Percentiles rank a stretch among this genome's conserved stretches.
Evolutionary conservation across 1,139 yeast species (phyloP).

Genomic region (Blastobotrys apis): DNA sequence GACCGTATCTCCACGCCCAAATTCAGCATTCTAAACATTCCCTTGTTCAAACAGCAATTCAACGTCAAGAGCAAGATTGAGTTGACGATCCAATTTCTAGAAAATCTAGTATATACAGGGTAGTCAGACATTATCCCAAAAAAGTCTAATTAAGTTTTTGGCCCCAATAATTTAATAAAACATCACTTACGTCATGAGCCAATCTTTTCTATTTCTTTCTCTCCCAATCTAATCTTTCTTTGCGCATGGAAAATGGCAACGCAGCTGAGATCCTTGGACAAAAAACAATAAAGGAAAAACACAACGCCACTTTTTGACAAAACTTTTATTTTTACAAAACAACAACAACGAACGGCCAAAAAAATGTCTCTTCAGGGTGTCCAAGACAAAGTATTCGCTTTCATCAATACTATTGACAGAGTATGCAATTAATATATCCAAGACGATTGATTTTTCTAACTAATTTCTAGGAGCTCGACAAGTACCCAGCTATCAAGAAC

Average conservation of each 20-base stretch:
- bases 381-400: constrained; percentile 30
- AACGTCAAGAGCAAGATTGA: background rate
- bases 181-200: too few species aligned
- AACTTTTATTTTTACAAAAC: background rate
- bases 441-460: too few species aligned
- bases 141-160: too few species aligned
- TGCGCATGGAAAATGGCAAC: too few species aligned
- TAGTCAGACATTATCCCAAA: too few species aligned
- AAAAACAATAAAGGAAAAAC: background rate
- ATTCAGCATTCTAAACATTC: background rate
- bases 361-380: constrained; percentile 21
- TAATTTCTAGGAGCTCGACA: constrained; percentile 32
- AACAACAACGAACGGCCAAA: too few species aligned
- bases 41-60: background rate
- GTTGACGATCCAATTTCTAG: background rate
- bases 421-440: constrained; percentile 17
- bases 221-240: too few species aligned
- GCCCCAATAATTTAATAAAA: too few species aligned
- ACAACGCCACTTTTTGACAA: constrained; percentile 2
- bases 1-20: background rate
- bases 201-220: too few species aligned
- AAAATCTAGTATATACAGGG: too few species aligned
- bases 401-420: constrained; percentile 29
- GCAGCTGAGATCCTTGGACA: too few species aligned
- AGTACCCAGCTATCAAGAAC: constrained; percentile 33